Percentiles rank a stretch among this genome's conserved stretches.
Evolutionary conservation across 805 yeast genomes (phyloP).

Genomic region (Clavispora fructus): DNA sequence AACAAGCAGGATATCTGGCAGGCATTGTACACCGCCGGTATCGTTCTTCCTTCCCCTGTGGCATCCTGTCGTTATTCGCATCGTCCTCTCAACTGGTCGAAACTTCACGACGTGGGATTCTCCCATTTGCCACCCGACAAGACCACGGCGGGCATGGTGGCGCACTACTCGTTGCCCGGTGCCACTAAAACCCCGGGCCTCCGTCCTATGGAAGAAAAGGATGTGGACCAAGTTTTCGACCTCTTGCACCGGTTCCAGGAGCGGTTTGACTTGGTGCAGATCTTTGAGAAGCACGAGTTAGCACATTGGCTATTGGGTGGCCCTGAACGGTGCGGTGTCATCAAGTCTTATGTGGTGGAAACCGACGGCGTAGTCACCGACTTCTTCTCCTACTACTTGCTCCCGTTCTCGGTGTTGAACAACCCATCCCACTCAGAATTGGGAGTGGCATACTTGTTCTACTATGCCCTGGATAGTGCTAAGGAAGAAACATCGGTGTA

Average conservation of each 20-base stretch:
- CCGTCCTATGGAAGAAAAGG: slow-evolving; percentile 52
- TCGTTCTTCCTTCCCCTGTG: slow-evolving; percentile 87
- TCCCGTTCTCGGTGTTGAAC: slow-evolving; percentile 80
- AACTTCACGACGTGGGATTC: slow-evolving; percentile 85
- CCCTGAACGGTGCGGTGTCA: slow-evolving; percentile 42
- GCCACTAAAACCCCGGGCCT: slow-evolving; percentile 47
- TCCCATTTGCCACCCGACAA: slow-evolving; percentile 69
- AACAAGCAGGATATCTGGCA: slow-evolving; percentile 86
- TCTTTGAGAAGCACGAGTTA: slow-evolving; percentile 63
- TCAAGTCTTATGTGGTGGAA: slow-evolving; percentile 76
- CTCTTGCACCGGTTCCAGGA: slow-evolving; percentile 60
- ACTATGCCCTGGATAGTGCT: slow-evolving; percentile 69
- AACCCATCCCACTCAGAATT: slow-evolving; percentile 59
- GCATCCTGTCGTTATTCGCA: slow-evolving; percentile 86
- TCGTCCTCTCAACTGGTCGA: slow-evolving; percentile 90
- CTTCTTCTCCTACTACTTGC: slow-evolving; percentile 80
- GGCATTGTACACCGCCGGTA: slow-evolving; percentile 92
- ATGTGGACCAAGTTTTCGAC: slow-evolving; percentile 57
- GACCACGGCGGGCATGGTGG: slow-evolving; percentile 63
- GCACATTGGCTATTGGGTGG: slow-evolving; percentile 77
- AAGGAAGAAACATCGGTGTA: slow-evolving; percentile 33
- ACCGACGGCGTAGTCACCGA: slow-evolving; percentile 71
- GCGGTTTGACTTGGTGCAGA: slow-evolving; percentile 69
- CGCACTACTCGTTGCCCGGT: slow-evolving; percentile 53
- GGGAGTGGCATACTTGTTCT: slow-evolving; percentile 83